Base-by-base conservation (phyloP, 2,329 filamentous ascomycete species). In the Aspergillus tanneri region DNA sequence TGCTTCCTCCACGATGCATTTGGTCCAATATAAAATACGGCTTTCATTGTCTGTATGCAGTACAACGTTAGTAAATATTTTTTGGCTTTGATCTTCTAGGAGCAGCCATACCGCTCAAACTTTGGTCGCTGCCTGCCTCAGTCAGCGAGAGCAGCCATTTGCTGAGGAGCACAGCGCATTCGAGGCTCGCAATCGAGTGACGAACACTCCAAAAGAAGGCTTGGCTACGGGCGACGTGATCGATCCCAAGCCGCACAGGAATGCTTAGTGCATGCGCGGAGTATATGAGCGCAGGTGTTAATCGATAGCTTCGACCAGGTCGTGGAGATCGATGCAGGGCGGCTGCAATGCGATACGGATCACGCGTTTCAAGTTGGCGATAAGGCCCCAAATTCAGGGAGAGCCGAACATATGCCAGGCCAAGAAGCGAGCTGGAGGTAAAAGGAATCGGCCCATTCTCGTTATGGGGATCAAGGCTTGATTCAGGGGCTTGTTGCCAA, bases 261-360 rank as follows among this genome's bases (percentile, higher is more conserved):
- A 86, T 83, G 3, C 83, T 84, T 27, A 88, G 70, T 0, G 85
- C 84, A 60, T 87, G 85, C 22, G 85, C 81, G 1, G 83, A 82
- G 58, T 88, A 85, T 22, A 86, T 77, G 0, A 87, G 79, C 1
- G 84, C 85, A 37, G 83, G 74, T 25, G 81, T 82, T 19, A 87
- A 74, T 24, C 81, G 78, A 16, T 78, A 71, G 44, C 79, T 84
- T 43, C 85, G 76, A 16, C 79, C 73, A 9, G 86, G 75, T 21
- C 79, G 71, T 1, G 83, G 81, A 14, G 80, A 80, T 39, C 79
- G 76, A 45, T 76, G 76, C 52, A 88, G 77, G 1, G 82, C 78
- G 28, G 76, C 75, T 1, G 84, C 84, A 52, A 88, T 84, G 22
- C 80, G 65, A 38, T 76, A 68, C 2, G 82, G 79, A 58, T 88